A percentile compares a stretch with the other conserved stretches of the same genome.
Conservation (phyloP, 1,284 basidiomycete genomes). For the Xanthoconium separans region DNA sequence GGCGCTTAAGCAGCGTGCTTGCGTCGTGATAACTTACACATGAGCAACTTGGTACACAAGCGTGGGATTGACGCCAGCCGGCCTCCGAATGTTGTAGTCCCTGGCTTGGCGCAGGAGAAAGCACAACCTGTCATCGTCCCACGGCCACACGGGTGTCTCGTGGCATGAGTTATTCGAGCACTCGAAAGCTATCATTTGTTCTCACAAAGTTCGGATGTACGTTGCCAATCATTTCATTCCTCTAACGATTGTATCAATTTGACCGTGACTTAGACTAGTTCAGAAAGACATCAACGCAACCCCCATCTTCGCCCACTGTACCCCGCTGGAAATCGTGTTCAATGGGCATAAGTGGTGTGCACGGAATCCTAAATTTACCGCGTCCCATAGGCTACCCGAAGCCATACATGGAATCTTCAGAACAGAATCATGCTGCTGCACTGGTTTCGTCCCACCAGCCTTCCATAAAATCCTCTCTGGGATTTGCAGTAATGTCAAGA, state of each 20-base stretch:
- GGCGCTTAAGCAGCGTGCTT: too few species aligned
- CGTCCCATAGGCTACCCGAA: conserved; percentile 3
- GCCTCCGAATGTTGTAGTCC: too few species aligned
- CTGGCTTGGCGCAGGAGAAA: too few species aligned
- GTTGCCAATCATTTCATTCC: not conserved
- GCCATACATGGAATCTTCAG: conserved; percentile 8
- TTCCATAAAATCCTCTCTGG: conserved; percentile 12
- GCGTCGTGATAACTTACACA: too few species aligned
- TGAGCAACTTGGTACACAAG: too few species aligned
- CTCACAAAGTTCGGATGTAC: not conserved
- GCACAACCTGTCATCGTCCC: too few species aligned
- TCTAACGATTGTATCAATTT: not conserved
- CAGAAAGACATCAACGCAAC: too few species aligned
- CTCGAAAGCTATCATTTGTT: not conserved
- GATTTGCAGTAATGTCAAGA: not conserved
- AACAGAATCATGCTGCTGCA: conserved; percentile 4
- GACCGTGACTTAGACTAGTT: too few species aligned
- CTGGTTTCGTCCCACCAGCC: conserved; percentile 10
- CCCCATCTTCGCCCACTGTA: too few species aligned
- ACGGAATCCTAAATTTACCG: not conserved
- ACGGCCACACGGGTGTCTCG: not conserved
- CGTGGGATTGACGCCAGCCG: not conserved
- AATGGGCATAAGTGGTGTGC: not conserved
- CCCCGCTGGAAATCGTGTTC: too few species aligned
- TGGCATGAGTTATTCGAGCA: not conserved